These are phyloP conservation scores for Penicillium sp. DNA, from an alignment of 2,329 filamentous ascomycete genomes.

Conservation along the genomic window DNA sequence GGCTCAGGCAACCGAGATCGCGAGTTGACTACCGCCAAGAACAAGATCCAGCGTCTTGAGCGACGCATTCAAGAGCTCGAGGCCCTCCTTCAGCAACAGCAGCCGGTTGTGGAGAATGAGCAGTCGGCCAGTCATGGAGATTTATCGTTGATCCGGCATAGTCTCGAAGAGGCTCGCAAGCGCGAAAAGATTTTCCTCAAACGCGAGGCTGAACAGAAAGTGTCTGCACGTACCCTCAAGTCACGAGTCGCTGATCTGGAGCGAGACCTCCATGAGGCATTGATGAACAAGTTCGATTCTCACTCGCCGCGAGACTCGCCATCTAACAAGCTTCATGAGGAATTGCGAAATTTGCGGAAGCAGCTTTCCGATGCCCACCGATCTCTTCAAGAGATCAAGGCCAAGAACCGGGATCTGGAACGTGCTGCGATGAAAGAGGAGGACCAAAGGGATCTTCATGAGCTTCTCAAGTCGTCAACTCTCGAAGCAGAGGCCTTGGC, in stretches of 20 bases:
- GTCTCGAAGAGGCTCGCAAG: constrained; percentile 64
- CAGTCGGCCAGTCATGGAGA: constrained; percentile 47
- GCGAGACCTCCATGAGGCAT: constrained; percentile 65
- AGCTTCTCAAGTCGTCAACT: constrained; percentile 50
- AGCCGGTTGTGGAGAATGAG: constrained; percentile 46
- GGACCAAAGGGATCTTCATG: constrained; percentile 48
- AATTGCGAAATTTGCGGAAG: constrained; percentile 60
- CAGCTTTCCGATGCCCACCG: constrained; percentile 64
- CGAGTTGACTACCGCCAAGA: constrained; percentile 56
- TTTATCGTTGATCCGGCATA: constrained; percentile 62
- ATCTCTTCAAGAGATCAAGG: constrained; percentile 58
- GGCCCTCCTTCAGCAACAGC: constrained; percentile 57
- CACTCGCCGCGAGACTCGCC: constrained; percentile 58
- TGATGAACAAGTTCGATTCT: constrained; percentile 53
- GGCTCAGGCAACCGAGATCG: constrained; percentile 48
- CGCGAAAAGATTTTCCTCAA: constrained; percentile 67
- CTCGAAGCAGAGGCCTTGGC: constrained; percentile 67
- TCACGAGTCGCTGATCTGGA: constrained; percentile 68
- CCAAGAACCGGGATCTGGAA: constrained; percentile 54
- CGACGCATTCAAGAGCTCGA: constrained; percentile 54
- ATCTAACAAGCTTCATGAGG: constrained; percentile 48
- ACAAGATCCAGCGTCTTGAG: constrained; percentile 68
- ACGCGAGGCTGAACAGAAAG: constrained; percentile 66
- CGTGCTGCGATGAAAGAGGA: constrained; percentile 51
- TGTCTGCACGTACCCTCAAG: constrained; percentile 64